Evolutionary conservation across 208 protist species (phyloP).

Genomic region (Trypanosoma scelopori): DNA sequence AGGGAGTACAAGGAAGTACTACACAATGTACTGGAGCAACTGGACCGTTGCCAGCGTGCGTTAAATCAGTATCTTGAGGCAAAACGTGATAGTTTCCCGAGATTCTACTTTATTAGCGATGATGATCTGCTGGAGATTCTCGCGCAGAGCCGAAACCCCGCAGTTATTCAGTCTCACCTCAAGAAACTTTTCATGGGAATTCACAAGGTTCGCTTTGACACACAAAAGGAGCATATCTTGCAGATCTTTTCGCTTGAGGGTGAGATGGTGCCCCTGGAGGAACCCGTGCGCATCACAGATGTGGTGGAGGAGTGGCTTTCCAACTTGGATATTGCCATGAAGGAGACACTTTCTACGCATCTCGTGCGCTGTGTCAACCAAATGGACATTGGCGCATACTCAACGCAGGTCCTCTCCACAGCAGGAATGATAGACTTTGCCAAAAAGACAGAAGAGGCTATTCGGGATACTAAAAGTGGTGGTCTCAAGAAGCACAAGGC

Average conservation of each 20-base stretch:
- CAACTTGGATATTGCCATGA: slow-evolving; percentile 92
- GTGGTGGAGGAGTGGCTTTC: slow-evolving; percentile 96
- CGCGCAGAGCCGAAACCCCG: slow-evolving; percentile 93
- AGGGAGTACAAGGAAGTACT: slow-evolving; percentile 83
- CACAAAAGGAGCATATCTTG: slow-evolving; percentile 85
- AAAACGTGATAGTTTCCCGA: slow-evolving; percentile 96
- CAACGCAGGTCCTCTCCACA: slow-evolving; percentile 95
- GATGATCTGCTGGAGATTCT: slow-evolving; percentile 98
- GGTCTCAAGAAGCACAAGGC: slow-evolving; percentile 78
- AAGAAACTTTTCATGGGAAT: slow-evolving; percentile 99
- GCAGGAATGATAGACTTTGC: slow-evolving; percentile 95
- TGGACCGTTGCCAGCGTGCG: slow-evolving; percentile 97
- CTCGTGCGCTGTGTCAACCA: slow-evolving; percentile 83
- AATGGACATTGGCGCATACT: slow-evolving; percentile 87
- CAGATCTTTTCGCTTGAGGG: slow-evolving; percentile 92
- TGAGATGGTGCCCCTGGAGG: slow-evolving; percentile 92
- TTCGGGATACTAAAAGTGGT: slow-evolving; percentile 62
- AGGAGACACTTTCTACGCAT: slow-evolving; percentile 87
- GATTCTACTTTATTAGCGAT: slow-evolving; percentile 99
- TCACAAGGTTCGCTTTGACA: slow-evolving; percentile 93
- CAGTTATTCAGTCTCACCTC: slow-evolving; percentile 97
- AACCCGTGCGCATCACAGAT: slow-evolving; percentile 91
- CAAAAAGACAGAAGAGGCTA: slow-evolving; percentile 82
- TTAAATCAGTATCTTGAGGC: slow-evolving; percentile 97
- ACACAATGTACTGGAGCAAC: slow-evolving; percentile 91